Evolutionary conservation across 148 eudicot species (phyloP), one percentile per base, ranked within the genome.

Genomic region (Dianthus caryophyllus): DNA sequence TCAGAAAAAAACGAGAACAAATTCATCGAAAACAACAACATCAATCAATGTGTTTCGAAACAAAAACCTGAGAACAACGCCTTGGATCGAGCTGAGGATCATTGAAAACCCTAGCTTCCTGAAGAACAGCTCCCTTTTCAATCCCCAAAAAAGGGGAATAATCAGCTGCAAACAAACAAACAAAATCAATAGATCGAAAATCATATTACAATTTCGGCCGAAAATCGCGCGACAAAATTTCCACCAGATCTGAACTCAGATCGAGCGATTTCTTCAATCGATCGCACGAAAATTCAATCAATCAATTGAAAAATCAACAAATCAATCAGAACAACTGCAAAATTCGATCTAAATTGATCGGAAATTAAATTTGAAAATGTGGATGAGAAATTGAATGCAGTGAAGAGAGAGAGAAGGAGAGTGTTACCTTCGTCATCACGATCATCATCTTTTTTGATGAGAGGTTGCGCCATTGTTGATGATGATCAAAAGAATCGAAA

Each of bases 101-200:
- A 57, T 91, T 87, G 72, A 91, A 91, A 61, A 91, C 97, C 88
- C 97, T 82, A 67, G 96, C 96, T 82, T 91, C 96, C 61, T 91
- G 97, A 76, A 91, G 88, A 29, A 91, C 96, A 2, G 93, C 96
- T 30, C 97, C 97, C 77, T 91, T 91, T 74, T 91, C 97, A 50
- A 88, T 88, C 80, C 97, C 97, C 73, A 84, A 57, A 81, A 88
- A 91, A 0, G 96, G 97, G 64, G 96, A 88, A 77, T 84, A 91
- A 61, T 91, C 97, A 9, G 82, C 97, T 84, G 88, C 55, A 66
- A 36, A 36, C 56, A 65, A 13, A 52, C 38, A 29, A n/a, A 43
- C 61, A 24, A 68, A 29, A 52, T 74, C 70, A n/a, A 73, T 78
- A 39, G 68, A 68, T 41, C 51, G 33, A 70, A 5, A 20, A 69